Base-by-base conservation (phyloP, 805 yeast species). In the Nakazawaea pomicola region DNA sequence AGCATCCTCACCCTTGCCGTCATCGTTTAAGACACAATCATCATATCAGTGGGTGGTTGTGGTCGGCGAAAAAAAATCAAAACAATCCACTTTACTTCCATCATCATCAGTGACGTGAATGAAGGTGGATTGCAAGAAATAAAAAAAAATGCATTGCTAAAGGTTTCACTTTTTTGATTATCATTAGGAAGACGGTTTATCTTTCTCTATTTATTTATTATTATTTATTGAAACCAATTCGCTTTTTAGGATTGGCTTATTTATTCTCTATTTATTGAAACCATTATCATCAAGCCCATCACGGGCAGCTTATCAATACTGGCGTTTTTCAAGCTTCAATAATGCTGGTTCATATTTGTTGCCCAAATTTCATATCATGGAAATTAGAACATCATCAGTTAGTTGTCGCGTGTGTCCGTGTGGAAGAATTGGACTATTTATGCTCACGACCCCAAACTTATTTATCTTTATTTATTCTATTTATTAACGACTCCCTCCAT, bases 61-160 rank as follows among this genome's bases (percentile, higher is more conserved):
- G 43, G 43, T 40, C 39, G 43, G 43, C 34, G 43, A 40, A 40
- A 23, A 23, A 23, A 23, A 23, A 23, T 8, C n/a, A n/a, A n/a
- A n/a, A n/a, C n/a, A n/a, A n/a, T n/a, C n/a, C n/a, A n/a, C n/a
- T n/a, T n/a, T n/a, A n/a, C n/a, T n/a, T 23, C 25, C 7, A 8
- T 23, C 25, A 8, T 23, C 25, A 23, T 23, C 25, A 23, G 10
- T 23, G 25, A 23, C 10, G 25, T 8, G 10, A 10, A 23, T 7
- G 17, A n/a, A n/a, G n/a, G n/a, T n/a, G n/a, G n/a, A n/a, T n/a
- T n/a, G n/a, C n/a, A n/a, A n/a, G n/a, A n/a, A n/a, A n/a, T n/a
- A n/a, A n/a, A n/a, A n/a, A n/a, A 36, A 36, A 36, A 36, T 27
- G 24, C 29, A 34, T 34, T 23, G 37, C 6, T 34, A 11, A 34